Evolutionary conservation across 352 stramenopile species (phyloP).

Genomic region (Globisporangium okanoganense): DNA sequence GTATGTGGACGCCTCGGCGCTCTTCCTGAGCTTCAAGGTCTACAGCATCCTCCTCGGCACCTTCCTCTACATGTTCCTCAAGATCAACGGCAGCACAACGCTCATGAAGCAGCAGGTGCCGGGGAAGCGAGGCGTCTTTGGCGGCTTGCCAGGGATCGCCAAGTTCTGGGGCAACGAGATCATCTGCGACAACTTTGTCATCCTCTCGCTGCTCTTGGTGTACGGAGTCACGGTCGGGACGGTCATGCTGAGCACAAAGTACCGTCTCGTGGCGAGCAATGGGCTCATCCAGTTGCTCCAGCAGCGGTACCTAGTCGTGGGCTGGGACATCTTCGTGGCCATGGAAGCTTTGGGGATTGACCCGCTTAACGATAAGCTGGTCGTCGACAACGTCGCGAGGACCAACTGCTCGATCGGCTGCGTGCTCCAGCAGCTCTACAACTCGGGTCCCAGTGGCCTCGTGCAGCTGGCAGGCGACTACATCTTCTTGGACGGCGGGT

Average conservation of each 20-base stretch:
- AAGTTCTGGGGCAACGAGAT: constrained; percentile 56
- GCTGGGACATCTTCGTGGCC: constrained; percentile 40
- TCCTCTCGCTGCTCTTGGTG: constrained; percentile 43
- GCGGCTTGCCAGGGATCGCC: constrained; percentile 26
- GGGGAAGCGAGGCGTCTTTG: constrained; percentile 30
- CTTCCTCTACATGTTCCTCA: constrained; percentile 27
- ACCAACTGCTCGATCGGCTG: constrained; percentile 37
- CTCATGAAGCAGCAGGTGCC: constrained; percentile 38
- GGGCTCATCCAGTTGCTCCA: constrained; percentile 41
- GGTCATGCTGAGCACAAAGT: constrained; percentile 34
- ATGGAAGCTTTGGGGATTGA: constrained; percentile 42
- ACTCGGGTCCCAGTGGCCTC: constrained; percentile 41
- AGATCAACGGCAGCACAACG: constrained; percentile 26
- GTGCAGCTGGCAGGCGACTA: constrained; percentile 45
- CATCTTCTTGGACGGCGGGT: constrained; percentile 38
- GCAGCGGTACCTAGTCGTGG: constrained; percentile 39
- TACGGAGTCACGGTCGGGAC: constrained; percentile 25
- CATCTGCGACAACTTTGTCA: constrained; percentile 47
- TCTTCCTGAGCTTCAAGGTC: constrained; percentile 31
- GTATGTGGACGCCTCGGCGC: constrained; percentile 21
- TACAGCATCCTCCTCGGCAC: constrained; percentile 23
- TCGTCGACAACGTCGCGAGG: constrained; percentile 18
- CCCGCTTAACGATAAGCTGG: constrained; percentile 23
- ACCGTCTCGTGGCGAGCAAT: constrained; percentile 40
- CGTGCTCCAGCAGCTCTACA: constrained; percentile 46